Conservation (phyloP, 352 stramenopile genomes). For the Porosira glacialis region DNA sequence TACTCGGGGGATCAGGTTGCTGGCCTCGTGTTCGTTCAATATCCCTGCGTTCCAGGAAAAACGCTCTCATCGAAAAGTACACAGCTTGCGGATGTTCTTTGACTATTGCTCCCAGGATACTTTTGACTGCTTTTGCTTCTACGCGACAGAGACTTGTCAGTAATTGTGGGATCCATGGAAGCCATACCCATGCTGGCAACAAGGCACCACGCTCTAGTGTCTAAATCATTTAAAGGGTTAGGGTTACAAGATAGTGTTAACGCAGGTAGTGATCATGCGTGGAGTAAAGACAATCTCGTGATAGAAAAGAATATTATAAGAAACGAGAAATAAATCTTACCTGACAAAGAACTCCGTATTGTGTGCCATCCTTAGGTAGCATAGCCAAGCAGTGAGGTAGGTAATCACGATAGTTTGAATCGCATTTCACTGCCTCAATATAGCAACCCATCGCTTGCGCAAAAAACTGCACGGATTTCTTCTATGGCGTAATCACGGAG, state of each 20-base stretch:
- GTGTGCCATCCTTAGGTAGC: constrained; percentile 70
- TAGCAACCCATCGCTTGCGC: constrained; percentile 56
- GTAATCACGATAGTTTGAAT: constrained; percentile 70
- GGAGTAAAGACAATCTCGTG: no score
- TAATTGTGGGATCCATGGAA: constrained; percentile 97
- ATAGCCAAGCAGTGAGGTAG: constrained; percentile 79
- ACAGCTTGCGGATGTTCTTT: constrained; percentile 95
- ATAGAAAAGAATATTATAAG: no score
- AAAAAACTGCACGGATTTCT: constrained; percentile 49
- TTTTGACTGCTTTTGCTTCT: constrained; percentile 82
- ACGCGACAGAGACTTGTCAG: constrained; percentile 90
- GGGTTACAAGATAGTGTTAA: no score
- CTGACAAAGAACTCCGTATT: constrained; percentile 69
- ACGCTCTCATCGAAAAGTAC: constrained; percentile 97
- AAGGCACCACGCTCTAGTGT: constrained; percentile 91
- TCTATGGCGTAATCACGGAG: constrained; percentile 44
- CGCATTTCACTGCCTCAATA: constrained; percentile 76
- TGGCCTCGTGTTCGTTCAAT: constrained; percentile 75
- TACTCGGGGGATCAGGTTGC: constrained; percentile 26
- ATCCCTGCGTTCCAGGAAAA: constrained; percentile 96
- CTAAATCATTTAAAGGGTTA: no score
- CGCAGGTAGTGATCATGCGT: no score
- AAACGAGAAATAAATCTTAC: no score
- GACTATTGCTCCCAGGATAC: constrained; percentile 69
- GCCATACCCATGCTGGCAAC: constrained; percentile 97